Evolutionary conservation across 768 basidiomycete genomes (phyloP), one percentile per base, ranked within the genome.

Genomic region (Trametes cubensis): DNA sequence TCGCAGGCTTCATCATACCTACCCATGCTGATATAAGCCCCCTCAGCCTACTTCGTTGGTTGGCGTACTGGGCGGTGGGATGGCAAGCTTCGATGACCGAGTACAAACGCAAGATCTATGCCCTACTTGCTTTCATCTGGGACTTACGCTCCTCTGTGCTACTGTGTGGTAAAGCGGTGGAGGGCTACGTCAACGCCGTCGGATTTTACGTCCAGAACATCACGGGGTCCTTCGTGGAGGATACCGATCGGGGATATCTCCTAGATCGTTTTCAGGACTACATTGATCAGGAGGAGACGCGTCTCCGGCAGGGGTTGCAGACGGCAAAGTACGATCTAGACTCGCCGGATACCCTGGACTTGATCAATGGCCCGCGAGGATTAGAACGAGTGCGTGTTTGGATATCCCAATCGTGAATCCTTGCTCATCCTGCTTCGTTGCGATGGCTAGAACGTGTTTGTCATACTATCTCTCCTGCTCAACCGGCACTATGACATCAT

Each of bases 61-160:
- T 76, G 21, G 70, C 75, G 1, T 74, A 71, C 50, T 77, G 75
- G 75, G 70, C 73, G 18, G 66, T 71, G 14, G 75, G 71, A 6
- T 72, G 71, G 64, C 67, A 71, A 56, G 52, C 34, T 17, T 17
- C 60, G 11, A 60, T 61, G 39, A 58, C 68, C 4, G 48, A 47
- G 13, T 65, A 64, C 45, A 46, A 25, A 26, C 45, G 51, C 26
- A 65, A 65, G 55, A 70, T 70, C 5, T 5, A 48, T 7, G 38
- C 45, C 4, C 40, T 65, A 1, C 38, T 68, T 21, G 61, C 23
- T 14, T 34, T 47, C 11, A 66, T 70, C 52, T 47, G n/a, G 6
- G 14, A 14, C 8, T 18, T 48, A 3, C 21, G 15, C 5, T 6
- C 45, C 1, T n/a, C 42, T 5, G 38, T 60, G 3, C 59, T 52